phyloP scores from a whole-genome alignment of 2,329 filamentous ascomycete species.

The Claviceps arundinis region DNA sequence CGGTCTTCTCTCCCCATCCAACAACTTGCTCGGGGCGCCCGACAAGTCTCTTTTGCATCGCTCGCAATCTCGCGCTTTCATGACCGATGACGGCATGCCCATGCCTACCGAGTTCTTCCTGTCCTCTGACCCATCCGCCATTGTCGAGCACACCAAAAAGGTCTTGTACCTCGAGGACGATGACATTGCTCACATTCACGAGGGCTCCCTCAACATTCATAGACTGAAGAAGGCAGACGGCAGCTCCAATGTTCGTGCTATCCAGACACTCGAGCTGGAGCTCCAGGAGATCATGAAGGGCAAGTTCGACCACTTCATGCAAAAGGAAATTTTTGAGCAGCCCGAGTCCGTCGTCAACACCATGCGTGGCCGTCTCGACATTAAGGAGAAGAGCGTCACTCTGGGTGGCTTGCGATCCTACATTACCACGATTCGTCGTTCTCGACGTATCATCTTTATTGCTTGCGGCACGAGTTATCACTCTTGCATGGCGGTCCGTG shows the following conservation, averaged over 20 bases:
- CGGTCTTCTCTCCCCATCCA: slow-evolving; percentile 51
- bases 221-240: slow-evolving; percentile 94
- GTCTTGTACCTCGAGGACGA: slow-evolving; percentile 99
- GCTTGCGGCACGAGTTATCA: slow-evolving; percentile 97
- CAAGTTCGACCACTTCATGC: slow-evolving; percentile 99
- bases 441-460: slow-evolving; percentile 96
- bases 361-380: slow-evolving; percentile 96
- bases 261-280: slow-evolving; percentile 97
- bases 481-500: slow-evolving; percentile 98
- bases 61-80: slow-evolving; percentile 95
- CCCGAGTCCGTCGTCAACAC: slow-evolving; percentile 99
- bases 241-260: slow-evolving; percentile 90
- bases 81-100: slow-evolving; percentile 94
- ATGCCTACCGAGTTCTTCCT: slow-evolving; percentile 99
- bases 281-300: slow-evolving; percentile 99
- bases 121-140: slow-evolving; percentile 94
- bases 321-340: slow-evolving; percentile 99
- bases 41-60: slow-evolving; percentile 98
- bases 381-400: slow-evolving; percentile 86
- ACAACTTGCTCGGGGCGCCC: slow-evolving; percentile 61
- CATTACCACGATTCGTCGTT: slow-evolving; percentile 90
- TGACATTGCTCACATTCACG: slow-evolving; percentile 98
- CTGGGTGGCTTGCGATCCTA: slow-evolving; percentile 93
- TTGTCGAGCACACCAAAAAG: slow-evolving; percentile 99
- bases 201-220: slow-evolving; percentile 98